Conservation (phyloP, 495 filamentous ascomycete species). For the Podospora pseudopauciseta region DNA sequence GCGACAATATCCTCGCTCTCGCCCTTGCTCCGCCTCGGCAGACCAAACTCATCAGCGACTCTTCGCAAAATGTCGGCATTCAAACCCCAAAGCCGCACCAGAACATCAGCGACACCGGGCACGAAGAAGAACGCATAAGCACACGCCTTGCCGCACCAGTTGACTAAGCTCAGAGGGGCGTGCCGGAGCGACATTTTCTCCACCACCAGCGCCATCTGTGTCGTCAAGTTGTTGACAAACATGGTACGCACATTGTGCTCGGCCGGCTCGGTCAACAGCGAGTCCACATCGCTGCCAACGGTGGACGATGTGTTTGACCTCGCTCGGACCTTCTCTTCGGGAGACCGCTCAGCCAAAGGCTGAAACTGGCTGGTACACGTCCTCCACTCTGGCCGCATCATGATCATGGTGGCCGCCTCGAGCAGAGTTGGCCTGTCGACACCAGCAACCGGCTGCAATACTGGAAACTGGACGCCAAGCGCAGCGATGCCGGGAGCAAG, state of each 20-base stretch:
- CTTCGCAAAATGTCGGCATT: constrained; percentile 63
- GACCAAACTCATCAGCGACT: constrained; percentile 60
- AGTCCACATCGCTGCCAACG: constrained; percentile 62
- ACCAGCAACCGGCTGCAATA: constrained; percentile 34
- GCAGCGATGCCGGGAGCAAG: constrained; percentile 40
- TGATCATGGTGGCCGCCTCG: constrained; percentile 81
- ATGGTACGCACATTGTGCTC: constrained; percentile 92
- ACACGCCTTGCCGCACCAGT: constrained; percentile 89
- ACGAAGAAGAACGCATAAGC: constrained; percentile 98
- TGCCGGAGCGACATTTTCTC: constrained; percentile 87
- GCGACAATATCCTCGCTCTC: constrained; percentile 59
- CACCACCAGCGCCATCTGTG: constrained; percentile 84
- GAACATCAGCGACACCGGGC: constrained; percentile 79
- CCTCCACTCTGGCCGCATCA: constrained; percentile 92
- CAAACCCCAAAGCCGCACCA: constrained; percentile 79
- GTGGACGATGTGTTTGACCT: constrained; percentile 42
- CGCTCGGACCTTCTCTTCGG: constrained; percentile 38
- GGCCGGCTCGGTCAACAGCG: constrained; percentile 83
- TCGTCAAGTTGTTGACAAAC: constrained; percentile 79
- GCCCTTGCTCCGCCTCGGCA: constrained; percentile 45
- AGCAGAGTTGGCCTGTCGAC: constrained; percentile 67
- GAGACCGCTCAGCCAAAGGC: constrained; percentile 50
- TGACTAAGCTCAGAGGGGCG: constrained; percentile 86
- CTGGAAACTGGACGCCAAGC: constrained; percentile 52
- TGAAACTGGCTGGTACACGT: constrained; percentile 62